phyloP scores from a whole-genome alignment of 148 eudicot species.

The Diospyros lotus region DNA sequence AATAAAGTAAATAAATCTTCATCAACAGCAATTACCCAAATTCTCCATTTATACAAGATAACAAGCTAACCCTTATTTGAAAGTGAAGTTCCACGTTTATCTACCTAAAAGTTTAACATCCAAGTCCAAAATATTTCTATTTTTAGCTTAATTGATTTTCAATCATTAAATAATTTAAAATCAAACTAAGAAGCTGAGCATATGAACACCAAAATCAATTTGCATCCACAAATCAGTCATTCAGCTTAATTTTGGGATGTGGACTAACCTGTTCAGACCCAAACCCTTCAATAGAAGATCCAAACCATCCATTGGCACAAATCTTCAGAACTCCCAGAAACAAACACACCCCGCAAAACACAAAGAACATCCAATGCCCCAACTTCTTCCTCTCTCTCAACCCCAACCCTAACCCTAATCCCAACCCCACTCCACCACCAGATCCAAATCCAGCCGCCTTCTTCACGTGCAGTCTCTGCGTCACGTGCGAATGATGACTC shows the following conservation, averaged over 20 bases:
- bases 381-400: constrained; percentile 48
- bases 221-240: neutral
- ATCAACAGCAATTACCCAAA: neutral
- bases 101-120: neutral
- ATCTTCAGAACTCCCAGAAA: constrained; percentile 67
- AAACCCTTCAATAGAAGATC: constrained; percentile 40
- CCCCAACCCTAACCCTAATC: constrained; percentile 23
- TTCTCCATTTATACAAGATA: neutral
- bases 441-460: constrained; percentile 39
- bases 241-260: neutral
- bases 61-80: neutral
- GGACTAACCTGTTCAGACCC: constrained; percentile 43
- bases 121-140: neutral
- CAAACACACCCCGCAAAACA: constrained; percentile 73
- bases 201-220: neutral
- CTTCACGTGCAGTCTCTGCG: constrained; percentile 41
- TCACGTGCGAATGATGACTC: constrained; percentile 35
- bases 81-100: neutral
- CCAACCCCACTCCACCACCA: constrained; percentile 37
- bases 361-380: constrained; percentile 74
- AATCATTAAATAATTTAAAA: neutral
- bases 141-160: neutral
- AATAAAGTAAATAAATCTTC: neutral
- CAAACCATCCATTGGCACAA: constrained; percentile 61
- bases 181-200: neutral